These are phyloP conservation scores for Yarrowia yakushimensis DNA, from an alignment of 805 yeast genomes.

Conservation along the genomic window DNA sequence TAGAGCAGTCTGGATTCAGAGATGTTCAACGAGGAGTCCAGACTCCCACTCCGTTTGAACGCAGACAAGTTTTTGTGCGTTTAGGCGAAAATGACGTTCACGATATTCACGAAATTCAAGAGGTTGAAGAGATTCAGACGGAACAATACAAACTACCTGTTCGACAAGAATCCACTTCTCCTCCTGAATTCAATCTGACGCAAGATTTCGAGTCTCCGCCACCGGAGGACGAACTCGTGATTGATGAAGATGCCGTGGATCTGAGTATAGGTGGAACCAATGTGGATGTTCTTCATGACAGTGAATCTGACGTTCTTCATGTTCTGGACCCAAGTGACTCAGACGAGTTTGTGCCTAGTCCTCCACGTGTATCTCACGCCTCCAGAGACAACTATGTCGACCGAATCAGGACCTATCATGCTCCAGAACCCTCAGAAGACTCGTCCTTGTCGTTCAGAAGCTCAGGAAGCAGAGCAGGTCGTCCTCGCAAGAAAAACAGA, in stretches of 20 bases:
- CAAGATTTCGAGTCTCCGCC: neutral
- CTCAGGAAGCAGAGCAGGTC: neutral
- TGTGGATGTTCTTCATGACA: too few species aligned
- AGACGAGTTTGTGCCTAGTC: too few species aligned
- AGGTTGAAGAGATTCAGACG: neutral
- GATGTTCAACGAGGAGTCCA: neutral
- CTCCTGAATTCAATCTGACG: neutral
- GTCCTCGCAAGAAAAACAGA: neutral
- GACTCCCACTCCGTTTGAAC: slow-evolving; percentile 4
- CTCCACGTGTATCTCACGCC: neutral
- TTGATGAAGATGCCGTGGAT: neutral
- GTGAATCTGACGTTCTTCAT: neutral
- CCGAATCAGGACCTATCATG: neutral
- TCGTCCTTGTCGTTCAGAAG: neutral
- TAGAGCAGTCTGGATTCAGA: neutral
- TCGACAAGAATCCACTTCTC: neutral
- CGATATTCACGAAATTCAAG: too few species aligned
- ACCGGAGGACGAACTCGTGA: too few species aligned
- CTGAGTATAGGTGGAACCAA: too few species aligned
- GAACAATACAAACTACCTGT: neutral
- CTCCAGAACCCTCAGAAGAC: neutral
- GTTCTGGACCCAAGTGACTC: too few species aligned
- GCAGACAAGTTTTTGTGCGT: neutral
- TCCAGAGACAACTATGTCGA: neutral
- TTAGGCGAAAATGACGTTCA: too few species aligned